Percentiles rank a stretch among this genome's conserved stretches.
phyloP scores from a whole-genome alignment of 2,329 filamentous ascomycete genomes.

The Apiospora malaysiana region DNA sequence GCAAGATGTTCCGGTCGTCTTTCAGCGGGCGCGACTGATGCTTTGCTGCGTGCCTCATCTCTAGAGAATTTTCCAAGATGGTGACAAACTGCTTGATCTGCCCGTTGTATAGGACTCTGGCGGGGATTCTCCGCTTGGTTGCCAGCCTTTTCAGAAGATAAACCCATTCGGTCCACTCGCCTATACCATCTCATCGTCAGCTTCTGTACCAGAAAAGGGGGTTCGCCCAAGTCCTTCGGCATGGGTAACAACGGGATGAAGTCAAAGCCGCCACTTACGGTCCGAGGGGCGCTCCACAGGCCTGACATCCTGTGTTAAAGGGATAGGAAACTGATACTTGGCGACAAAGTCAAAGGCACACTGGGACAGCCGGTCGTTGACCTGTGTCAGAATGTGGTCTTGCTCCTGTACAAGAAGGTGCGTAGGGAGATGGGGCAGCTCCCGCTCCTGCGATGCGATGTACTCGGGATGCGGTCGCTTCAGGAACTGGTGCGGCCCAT shows the following conservation, averaged over 20 bases:
- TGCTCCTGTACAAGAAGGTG: constrained; percentile 85
- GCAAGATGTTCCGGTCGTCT: constrained; percentile 87
- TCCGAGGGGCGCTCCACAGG: constrained; percentile 41
- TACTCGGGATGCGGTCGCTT: constrained; percentile 74
- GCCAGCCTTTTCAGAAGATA: constrained; percentile 85
- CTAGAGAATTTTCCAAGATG: constrained; percentile 84
- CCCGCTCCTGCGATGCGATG: constrained; percentile 77
- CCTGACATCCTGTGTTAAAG: constrained; percentile 66
- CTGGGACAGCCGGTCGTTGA: constrained; percentile 84
- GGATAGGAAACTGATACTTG: constrained; percentile 90
- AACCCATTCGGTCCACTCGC: constrained; percentile 91
- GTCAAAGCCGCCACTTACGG: constrained; percentile 24
- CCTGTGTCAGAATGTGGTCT: constrained; percentile 77
- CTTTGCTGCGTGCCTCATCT: constrained; percentile 79
- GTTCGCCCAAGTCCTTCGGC: not conserved
- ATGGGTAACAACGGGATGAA: not conserved
- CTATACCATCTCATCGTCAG: constrained; percentile 61
- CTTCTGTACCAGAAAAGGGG: constrained; percentile 42
- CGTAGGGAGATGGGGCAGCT: constrained; percentile 81
- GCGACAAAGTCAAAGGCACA: constrained; percentile 91
- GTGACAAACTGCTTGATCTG: constrained; percentile 93
- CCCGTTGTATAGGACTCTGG: constrained; percentile 82
- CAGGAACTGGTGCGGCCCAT: constrained; percentile 83
- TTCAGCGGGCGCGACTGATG: constrained; percentile 83
- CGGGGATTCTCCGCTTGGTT: constrained; percentile 76